Base-by-base conservation (phyloP, 352 stramenopile genomes). In the Pythium guiyangense region DNA sequence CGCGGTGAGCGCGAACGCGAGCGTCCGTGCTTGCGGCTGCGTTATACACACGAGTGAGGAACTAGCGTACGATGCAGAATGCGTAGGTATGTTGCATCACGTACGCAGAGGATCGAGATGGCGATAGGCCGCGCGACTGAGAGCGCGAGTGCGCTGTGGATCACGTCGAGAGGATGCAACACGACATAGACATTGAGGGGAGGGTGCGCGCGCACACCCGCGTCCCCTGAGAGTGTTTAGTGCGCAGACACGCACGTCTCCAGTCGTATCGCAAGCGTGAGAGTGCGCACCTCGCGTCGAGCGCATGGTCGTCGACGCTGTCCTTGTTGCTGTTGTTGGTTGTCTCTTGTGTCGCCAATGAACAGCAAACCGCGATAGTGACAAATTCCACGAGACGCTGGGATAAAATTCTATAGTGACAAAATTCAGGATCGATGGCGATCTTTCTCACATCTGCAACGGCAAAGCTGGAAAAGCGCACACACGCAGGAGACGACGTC, bases 71-170 rank as follows among this genome's bases (percentile, higher is more conserved):
- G 31, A 22, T 12, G 1, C 3, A 22, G 1, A 56, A 10, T 29
- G 48, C 10, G 17, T 22, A 25, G 22, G n/a, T n/a, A n/a, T 6
- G 14, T 12, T 34, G 18, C 45, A 20, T 37, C 14, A 44, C 42
- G 35, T 58, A 40, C 56, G 37, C 26, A 14, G 31, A 20, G 17
- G 59, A 57, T 49, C 64, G 70, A 6, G 68, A 72, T 27, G 56
- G 59, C 49, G 65, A 69, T 17, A 58, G 57, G 10, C 55, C 71
- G 15, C 63, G 66, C 35, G 62, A 69, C 18, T 53, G 61, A 49
- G 57, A 59, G 22, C 64, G 64, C 22, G 59, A 62, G 31, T 54
- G 65, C 49, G 59, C 67, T 75, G 64, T 58, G 67, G 46, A 63
- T 26, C 47, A 43, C 27, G 51, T 31, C 53, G 64, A 59, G 43